Evolutionary conservation across 441 rosid genomes (phyloP).

Genomic region (Mallotus repandus): DNA sequence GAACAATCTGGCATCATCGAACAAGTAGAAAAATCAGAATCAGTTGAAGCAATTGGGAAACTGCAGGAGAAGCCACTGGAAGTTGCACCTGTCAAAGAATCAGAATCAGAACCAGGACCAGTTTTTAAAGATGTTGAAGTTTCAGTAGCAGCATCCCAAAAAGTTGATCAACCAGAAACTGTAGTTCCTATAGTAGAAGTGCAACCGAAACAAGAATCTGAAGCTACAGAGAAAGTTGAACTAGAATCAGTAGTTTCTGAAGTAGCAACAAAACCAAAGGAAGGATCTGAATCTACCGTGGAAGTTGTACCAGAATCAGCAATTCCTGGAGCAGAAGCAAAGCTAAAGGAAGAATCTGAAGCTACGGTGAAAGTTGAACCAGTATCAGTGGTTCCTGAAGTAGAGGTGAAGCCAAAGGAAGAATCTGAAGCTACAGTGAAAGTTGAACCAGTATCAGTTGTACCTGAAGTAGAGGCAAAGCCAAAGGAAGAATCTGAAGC

Average conservation of each 20-base stretch:
- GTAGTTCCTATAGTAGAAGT: constrained; percentile 15
- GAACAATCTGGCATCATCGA: not conserved
- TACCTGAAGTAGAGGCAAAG: constrained; percentile 10
- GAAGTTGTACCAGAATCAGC: constrained; percentile 17
- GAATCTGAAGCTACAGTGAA: constrained; percentile 6
- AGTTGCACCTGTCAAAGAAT: constrained; percentile 10
- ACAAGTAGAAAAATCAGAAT: constrained; percentile 17
- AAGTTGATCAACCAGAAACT: constrained; percentile 9
- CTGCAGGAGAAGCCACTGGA: constrained; percentile 16
- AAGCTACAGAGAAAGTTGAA: constrained; percentile 10
- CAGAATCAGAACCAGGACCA: constrained; percentile 6
- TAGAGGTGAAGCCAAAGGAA: not conserved
- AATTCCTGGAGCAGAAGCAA: constrained; percentile 5
- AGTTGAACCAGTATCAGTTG: constrained; percentile 16
- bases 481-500: constrained; percentile 2
- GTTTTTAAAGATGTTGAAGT: not conserved
- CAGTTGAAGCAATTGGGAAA: not conserved
- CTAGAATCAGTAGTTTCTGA: constrained; percentile 23
- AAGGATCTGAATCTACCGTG: constrained; percentile 1
- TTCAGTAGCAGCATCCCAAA: constrained; percentile 18
- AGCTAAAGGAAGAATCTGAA: constrained; percentile 5
- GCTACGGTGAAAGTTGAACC: constrained; percentile 19
- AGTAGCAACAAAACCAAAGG: constrained; percentile 16
- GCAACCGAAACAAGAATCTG: not conserved
- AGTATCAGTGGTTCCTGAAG: constrained; percentile 1